Conservation (phyloP, 192 early-diverging fungal genomes). For the Rhizophagus sp. region DNA sequence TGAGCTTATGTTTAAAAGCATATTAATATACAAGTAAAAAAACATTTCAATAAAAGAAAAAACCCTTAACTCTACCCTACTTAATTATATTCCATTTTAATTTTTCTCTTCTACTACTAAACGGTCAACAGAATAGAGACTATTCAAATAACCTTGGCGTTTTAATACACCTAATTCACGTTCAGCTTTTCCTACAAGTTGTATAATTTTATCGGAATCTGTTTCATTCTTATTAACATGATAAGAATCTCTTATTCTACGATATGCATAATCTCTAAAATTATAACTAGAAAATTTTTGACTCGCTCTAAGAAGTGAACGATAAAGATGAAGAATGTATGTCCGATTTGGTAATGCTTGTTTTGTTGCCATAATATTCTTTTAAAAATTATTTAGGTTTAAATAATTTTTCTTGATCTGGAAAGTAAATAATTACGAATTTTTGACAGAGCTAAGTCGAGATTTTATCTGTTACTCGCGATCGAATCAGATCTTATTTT, state of each 20-base stretch:
- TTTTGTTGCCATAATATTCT: background rate
- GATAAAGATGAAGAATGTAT: conserved; percentile 76
- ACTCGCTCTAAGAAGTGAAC: conserved; percentile 70
- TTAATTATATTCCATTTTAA: background rate
- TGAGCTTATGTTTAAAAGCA: no score
- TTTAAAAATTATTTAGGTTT: background rate
- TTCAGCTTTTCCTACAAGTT: conserved; percentile 60
- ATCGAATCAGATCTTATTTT: background rate
- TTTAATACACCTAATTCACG: conserved; percentile 70
- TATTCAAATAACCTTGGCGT: conserved; percentile 77
- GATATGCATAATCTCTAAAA: conserved; percentile 84
- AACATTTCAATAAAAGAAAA: no score
- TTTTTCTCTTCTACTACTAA: conserved; percentile 64
- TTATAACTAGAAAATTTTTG: conserved; percentile 82
- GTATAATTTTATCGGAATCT: conserved; percentile 55
- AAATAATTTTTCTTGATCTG: background rate
- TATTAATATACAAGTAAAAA: no score
- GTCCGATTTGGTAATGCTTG: conserved; percentile 41
- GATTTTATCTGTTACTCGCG: no score
- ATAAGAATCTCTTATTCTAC: conserved; percentile 81
- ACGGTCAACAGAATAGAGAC: conserved; percentile 67
- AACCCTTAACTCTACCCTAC: no score
- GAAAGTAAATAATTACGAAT: background rate
- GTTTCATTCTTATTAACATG: conserved; percentile 54
- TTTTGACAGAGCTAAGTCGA: no score